phyloP scores from a whole-genome alignment of 192 early-diverging fungal genomes.

The Dimargaris cristalligena region DNA sequence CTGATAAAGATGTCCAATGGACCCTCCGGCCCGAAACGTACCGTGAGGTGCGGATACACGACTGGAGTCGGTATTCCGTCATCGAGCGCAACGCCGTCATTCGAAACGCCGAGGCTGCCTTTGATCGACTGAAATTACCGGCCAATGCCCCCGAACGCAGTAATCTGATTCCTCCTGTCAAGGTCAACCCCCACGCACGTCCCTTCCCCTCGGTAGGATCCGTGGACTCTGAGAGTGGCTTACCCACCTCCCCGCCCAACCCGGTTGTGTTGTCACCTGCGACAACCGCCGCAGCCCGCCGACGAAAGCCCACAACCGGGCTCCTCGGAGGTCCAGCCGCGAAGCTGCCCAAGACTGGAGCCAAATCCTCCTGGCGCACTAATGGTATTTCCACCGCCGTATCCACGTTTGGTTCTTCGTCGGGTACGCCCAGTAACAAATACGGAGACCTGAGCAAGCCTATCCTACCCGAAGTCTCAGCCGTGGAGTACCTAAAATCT shows the following conservation, averaged over 20 bases:
- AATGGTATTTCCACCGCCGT: not conserved
- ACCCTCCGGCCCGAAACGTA: constrained; percentile 28
- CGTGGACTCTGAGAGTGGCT: not conserved
- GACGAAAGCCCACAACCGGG: not conserved
- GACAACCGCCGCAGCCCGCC: not conserved
- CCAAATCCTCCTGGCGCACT: not conserved
- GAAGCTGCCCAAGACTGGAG: not conserved
- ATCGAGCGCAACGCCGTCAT: constrained; percentile 21
- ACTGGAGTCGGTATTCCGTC: constrained; percentile 30
- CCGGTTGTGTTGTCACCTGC: not conserved
- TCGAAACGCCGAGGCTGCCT: constrained; percentile 27
- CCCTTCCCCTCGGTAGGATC: not conserved
- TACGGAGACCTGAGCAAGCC: not conserved
- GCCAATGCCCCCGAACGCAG: constrained; percentile 28
- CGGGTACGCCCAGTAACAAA: not conserved
- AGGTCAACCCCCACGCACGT: not conserved
- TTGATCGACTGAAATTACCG: constrained; percentile 29
- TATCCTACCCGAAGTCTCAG: not conserved
- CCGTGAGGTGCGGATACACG: constrained; percentile 29
- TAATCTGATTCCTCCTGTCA: not conserved
- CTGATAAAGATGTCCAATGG: constrained; percentile 17
- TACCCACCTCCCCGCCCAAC: not conserved
- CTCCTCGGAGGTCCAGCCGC: not conserved
- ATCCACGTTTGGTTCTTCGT: not conserved
- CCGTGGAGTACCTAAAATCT: not conserved